Evolutionary conservation across 2,329 filamentous ascomycete genomes (phyloP).

Genomic region (Cladorrhinum sp.): DNA sequence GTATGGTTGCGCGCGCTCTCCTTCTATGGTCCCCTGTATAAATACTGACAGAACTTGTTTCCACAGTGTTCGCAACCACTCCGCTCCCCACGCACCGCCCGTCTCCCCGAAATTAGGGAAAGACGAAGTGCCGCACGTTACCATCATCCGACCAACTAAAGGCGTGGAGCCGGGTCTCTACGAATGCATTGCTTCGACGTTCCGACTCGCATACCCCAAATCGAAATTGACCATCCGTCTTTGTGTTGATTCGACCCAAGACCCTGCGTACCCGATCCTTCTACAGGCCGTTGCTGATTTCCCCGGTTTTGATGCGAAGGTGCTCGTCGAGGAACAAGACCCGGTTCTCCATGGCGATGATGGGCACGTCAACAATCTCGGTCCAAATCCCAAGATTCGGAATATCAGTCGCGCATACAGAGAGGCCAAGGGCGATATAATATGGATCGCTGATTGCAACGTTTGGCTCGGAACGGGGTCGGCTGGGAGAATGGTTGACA

Average conservation of each 20-base stretch:
- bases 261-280: constrained; percentile 75
- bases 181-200: constrained; percentile 85
- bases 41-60: constrained; percentile 11
- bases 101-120: constrained; percentile 49
- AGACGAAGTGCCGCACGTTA: constrained; percentile 71
- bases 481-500: constrained; percentile 84
- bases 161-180: constrained; percentile 87
- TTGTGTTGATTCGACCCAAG: constrained; percentile 71
- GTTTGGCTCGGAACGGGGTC: constrained; percentile 83
- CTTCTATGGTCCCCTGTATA: neutral
- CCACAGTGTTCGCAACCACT: constrained; percentile 52
- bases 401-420: constrained; percentile 93
- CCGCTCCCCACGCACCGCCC: constrained; percentile 45
- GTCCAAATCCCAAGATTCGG: constrained; percentile 96
- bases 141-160: constrained; percentile 89
- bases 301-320: constrained; percentile 63
- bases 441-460: constrained; percentile 97
- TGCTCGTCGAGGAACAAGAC: constrained; percentile 82
- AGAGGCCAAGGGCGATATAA: constrained; percentile 79
- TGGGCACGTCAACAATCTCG: constrained; percentile 58
- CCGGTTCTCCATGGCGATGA: constrained; percentile 58
- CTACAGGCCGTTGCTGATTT: constrained; percentile 70
- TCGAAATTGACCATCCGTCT: constrained; percentile 76
- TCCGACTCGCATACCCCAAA: constrained; percentile 75
- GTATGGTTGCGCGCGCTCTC: constrained; percentile 37